Percentiles rank a stretch among this genome's conserved stretches.
Conservation (phyloP, 345 rosid genomes). For the Chamaenerion angustifolium region DNA sequence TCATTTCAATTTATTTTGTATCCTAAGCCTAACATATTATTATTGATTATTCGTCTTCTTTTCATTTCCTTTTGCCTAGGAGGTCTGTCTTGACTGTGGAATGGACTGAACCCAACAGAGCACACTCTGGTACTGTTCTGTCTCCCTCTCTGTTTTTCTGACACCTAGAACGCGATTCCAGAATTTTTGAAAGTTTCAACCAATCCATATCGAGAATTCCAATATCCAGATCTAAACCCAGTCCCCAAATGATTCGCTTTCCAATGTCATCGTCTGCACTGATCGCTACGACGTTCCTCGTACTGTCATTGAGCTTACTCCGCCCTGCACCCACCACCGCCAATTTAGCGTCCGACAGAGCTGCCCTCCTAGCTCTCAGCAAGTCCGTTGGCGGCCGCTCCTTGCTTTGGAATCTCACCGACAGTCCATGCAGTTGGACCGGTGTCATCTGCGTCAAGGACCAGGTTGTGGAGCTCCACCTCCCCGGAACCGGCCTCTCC, state of each 20-base stretch:
- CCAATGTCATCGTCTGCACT: background rate
- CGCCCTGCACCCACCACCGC: constrained; percentile 11
- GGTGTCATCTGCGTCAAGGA: constrained; percentile 44
- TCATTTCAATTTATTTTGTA: too few relatives aligned
- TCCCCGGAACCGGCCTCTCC: constrained; percentile 64
- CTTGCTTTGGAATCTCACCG: constrained; percentile 53
- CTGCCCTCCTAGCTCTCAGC: constrained; percentile 54
- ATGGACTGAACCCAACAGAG: too few relatives aligned
- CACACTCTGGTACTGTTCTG: too few relatives aligned
- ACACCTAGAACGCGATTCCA: too few relatives aligned
- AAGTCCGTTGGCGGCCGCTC: constrained; percentile 61
- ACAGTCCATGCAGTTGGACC: constrained; percentile 47
- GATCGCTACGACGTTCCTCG: background rate
- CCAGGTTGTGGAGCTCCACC: constrained; percentile 38
- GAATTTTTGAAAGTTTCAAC: too few relatives aligned
- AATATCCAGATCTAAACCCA: background rate
- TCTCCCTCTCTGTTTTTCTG: too few relatives aligned
- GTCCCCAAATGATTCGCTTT: background rate
- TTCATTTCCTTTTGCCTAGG: too few relatives aligned
- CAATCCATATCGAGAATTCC: too few relatives aligned
- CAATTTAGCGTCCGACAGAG: constrained; percentile 71
- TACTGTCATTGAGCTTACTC: constrained; percentile 1
- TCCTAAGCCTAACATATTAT: too few relatives aligned
- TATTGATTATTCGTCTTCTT: too few relatives aligned
- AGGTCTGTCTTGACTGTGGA: too few relatives aligned